Percentiles rank a stretch among this genome's conserved stretches.
phyloP scores from a whole-genome alignment of 805 yeast genomes.

The Candida hungchunana region DNA sequence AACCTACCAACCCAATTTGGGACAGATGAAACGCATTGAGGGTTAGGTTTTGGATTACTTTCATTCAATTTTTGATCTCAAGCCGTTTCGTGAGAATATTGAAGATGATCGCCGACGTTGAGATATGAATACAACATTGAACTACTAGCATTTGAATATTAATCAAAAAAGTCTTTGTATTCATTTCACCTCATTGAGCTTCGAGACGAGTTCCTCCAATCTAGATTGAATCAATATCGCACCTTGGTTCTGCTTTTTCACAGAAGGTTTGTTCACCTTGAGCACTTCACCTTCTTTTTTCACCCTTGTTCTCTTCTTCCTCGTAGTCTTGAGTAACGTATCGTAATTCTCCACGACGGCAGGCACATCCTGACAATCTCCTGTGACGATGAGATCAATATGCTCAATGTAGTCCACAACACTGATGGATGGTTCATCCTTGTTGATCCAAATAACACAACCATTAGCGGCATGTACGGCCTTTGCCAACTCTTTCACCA shows the following conservation, averaged over 20 bases:
- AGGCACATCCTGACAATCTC: constrained; percentile 61
- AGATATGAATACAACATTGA: not conserved
- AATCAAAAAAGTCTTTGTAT: no score
- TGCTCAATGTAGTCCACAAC: constrained; percentile 45
- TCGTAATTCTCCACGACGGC: constrained; percentile 27
- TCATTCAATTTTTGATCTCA: no score
- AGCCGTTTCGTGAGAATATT: no score
- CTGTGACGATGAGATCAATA: constrained; percentile 56
- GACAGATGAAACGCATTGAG: no score
- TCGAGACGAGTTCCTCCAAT: constrained; percentile 21
- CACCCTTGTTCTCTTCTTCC: constrained; percentile 8
- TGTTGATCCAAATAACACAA: constrained; percentile 57
- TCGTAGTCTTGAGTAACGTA: constrained; percentile 4
- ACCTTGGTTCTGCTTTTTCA: constrained; percentile 10
- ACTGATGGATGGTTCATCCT: constrained; percentile 49
- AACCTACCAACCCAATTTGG: no score
- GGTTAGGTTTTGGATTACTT: no score
- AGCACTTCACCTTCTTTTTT: constrained; percentile 3
- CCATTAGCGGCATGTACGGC: constrained; percentile 55
- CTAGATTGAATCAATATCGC: constrained; percentile 20
- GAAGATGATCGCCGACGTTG: not conserved
- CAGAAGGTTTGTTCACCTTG: no score
- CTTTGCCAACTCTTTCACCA: constrained; percentile 57
- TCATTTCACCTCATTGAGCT: constrained; percentile 18
- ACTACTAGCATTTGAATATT: not conserved